phyloP scores from a whole-genome alignment of 164 flowering plant species.

The Annona squamosa region DNA sequence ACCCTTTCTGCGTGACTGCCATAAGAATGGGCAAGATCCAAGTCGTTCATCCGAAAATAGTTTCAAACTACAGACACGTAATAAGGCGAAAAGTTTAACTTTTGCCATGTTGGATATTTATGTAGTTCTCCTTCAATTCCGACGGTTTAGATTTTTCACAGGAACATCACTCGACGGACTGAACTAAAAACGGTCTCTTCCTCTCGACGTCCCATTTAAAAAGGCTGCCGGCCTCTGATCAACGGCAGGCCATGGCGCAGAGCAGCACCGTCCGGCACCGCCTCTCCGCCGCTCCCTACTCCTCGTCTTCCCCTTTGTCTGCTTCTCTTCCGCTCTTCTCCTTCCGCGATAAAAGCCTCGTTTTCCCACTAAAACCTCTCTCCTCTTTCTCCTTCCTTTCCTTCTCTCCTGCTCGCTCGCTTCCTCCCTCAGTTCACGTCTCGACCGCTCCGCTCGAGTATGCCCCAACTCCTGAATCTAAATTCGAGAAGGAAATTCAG shows the following conservation, averaged over 20 bases:
- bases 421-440: slow-evolving; percentile 31
- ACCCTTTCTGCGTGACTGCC: too few species aligned
- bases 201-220: neutral
- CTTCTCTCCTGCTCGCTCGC: slow-evolving; percentile 5
- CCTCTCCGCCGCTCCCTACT: neutral
- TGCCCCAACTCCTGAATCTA: slow-evolving; percentile 45
- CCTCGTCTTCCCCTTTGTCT: neutral
- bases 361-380: neutral
- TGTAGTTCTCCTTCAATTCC: too few species aligned
- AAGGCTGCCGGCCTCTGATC: neutral
- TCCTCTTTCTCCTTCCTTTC: neutral
- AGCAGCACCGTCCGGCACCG: neutral
- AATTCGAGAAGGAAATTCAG: slow-evolving; percentile 41
- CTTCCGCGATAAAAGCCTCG: neutral
- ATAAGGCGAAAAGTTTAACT: too few species aligned
- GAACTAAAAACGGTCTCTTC: neutral
- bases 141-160: too few species aligned
- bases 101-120: too few species aligned
- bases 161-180: neutral
- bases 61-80: too few species aligned
- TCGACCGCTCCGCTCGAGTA: slow-evolving; percentile 59
- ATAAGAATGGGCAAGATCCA: too few species aligned
- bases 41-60: too few species aligned
- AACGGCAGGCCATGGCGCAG: neutral
- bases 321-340: neutral